Evolutionary conservation across 2,329 filamentous ascomycete species (phyloP), one percentile per base, ranked within the genome.

Genomic region (Phialophora macrospora): DNA sequence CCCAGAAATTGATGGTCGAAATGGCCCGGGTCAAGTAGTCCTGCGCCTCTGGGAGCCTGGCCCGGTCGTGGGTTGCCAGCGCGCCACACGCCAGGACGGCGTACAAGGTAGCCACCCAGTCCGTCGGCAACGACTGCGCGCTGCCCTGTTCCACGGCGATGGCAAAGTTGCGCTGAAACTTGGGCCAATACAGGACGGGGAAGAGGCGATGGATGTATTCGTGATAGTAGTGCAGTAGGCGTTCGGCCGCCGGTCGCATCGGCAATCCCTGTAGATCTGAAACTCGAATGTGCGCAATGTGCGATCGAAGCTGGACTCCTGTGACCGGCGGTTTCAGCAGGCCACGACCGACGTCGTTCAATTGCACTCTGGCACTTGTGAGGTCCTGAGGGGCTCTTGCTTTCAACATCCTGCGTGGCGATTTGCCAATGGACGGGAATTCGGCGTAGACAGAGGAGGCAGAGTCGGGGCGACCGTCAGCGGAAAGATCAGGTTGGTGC

Each of bases 101-200:
- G 73, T 93, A 97, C 72, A 97, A 89, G 22, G 95, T 82, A 1
- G 92, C 89, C 38, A 90, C 82, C 88, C 92, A 97, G 41, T 89
- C 87, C 17, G 87, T 83, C 0, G 89, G 82, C 6, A 87, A 82
- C 3, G 85, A 84, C 32, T 85, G 81, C 20, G 90, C 81, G 51
- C 84, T 85, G 3, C 87, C 85, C 49, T 81, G 79, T 62, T 85
- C 85, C 77, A 97, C 97, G 6, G 96, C 82, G 8, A 87, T 84
- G 63, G 96, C 91, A 67, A 94, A 90, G 59, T 90, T 86, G 55
- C 85, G 83, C 72, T 89, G 83, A 73, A 98, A 96, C 0, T 86
- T 90, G 1, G 92, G 91, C 90, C 93, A 96, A 76, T 98, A 92
- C 9, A 98, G 74, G 51, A 97, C 88, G 0, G 95, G 95, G 71